These are phyloP conservation scores for Lecanoromycetidae sp. DNA, from an alignment of 2,329 filamentous ascomycete species.

Conservation along the genomic window DNA sequence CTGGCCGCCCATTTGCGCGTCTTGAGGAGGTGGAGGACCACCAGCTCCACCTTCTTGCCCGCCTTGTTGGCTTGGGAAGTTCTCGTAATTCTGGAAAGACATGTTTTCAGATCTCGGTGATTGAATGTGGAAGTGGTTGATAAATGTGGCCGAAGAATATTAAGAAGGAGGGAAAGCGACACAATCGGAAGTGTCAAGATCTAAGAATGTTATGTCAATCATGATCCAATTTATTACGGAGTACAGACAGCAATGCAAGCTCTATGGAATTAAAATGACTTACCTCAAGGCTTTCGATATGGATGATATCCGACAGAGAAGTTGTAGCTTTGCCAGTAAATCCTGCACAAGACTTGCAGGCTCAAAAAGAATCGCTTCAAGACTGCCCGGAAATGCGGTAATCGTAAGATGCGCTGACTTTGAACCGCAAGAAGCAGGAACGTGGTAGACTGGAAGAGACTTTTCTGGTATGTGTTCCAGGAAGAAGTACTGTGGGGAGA, in stretches of 20 bases:
- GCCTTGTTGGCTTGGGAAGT: slow-evolving; percentile 48
- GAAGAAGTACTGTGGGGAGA: background rate
- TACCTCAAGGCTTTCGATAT: background rate
- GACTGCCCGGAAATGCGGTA: slow-evolving; percentile 4
- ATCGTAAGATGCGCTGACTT: slow-evolving; percentile 3
- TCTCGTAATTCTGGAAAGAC: slow-evolving; percentile 56
- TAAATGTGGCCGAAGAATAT: too few relatives aligned
- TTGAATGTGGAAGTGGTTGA: background rate
- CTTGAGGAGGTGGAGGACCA: slow-evolving; percentile 38
- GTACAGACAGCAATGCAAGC: background rate
- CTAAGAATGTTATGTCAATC: too few relatives aligned
- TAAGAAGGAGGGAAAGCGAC: background rate
- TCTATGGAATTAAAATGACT: background rate
- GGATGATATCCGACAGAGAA: background rate
- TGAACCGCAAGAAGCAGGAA: background rate
- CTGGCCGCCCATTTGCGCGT: slow-evolving; percentile 44
- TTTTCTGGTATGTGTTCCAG: background rate
- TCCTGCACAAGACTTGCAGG: slow-evolving; percentile 5
- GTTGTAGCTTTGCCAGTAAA: slow-evolving; percentile 2
- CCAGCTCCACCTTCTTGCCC: slow-evolving; percentile 42
- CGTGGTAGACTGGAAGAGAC: background rate
- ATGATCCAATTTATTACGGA: background rate
- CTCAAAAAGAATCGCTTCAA: background rate
- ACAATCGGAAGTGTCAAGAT: background rate
- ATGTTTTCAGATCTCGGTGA: slow-evolving; percentile 31